Evolutionary conservation across 192 early-diverging fungal genomes (phyloP).

Genomic region (Mortierella alpina): DNA sequence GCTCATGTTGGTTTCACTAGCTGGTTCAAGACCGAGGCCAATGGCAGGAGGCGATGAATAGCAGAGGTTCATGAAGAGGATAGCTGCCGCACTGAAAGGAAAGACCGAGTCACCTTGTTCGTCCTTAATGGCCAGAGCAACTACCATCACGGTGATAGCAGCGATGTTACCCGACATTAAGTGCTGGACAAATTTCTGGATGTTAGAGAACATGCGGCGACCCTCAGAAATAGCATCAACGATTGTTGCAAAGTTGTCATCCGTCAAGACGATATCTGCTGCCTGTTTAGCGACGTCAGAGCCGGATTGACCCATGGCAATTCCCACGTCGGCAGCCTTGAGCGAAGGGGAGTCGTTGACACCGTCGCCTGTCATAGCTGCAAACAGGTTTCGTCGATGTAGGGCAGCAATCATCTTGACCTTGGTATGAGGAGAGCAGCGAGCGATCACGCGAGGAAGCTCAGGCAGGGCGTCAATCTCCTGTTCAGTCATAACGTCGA

Average conservation of each 20-base stretch:
- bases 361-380: constrained; percentile 92
- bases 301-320: constrained; percentile 92
- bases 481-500: constrained; percentile 87
- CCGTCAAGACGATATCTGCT: constrained; percentile 88
- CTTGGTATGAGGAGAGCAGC: constrained; percentile 96
- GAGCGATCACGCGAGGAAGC: constrained; percentile 94
- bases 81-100: constrained; percentile 82
- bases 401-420: constrained; percentile 96
- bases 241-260: constrained; percentile 88
- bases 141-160: constrained; percentile 77
- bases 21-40: constrained; percentile 78
- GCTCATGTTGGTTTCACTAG: constrained; percentile 73
- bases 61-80: constrained; percentile 84
- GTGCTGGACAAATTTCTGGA: constrained; percentile 77
- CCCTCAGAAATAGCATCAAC: constrained; percentile 83
- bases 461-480: constrained; percentile 78
- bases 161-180: constrained; percentile 80
- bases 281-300: constrained; percentile 96
- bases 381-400: constrained; percentile 77
- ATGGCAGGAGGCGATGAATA: constrained; percentile 85
- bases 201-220: constrained; percentile 84
- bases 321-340: constrained; percentile 81
- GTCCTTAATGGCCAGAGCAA: constrained; percentile 82
- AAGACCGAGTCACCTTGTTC: constrained; percentile 68
- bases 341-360: constrained; percentile 78